phyloP scores from a whole-genome alignment of 2,329 filamentous ascomycete genomes.

The Cercospora berteroae region DNA sequence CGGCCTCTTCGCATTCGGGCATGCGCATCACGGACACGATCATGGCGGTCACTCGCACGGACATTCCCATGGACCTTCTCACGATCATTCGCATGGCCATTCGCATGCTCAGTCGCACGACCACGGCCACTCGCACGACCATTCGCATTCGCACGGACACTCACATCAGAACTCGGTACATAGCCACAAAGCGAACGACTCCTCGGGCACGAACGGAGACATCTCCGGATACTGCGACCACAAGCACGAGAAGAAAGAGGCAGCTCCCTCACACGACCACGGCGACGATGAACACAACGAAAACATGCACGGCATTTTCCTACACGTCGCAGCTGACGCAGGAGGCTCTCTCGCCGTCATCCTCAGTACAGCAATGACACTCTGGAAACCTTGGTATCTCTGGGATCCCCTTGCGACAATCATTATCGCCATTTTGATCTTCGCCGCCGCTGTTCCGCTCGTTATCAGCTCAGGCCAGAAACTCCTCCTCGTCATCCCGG shows the following conservation, averaged over 20 bases:
- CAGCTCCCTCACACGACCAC: conserved; percentile 20
- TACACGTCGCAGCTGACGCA: conserved; percentile 92
- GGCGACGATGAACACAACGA: conserved; percentile 66
- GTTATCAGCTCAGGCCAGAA: conserved; percentile 81
- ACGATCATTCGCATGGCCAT: conserved; percentile 37
- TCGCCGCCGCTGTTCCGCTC: conserved; percentile 84
- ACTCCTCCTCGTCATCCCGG: conserved; percentile 79
- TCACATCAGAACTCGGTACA: conserved; percentile 11
- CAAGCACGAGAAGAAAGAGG: conserved; percentile 13
- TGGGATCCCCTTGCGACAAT: conserved; percentile 95
- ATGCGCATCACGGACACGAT: conserved; percentile 50
- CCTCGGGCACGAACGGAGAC: conserved; percentile 16
- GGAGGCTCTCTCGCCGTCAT: conserved; percentile 94
- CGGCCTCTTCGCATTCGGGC: conserved; percentile 79
- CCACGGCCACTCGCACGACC: conserved; percentile 31
- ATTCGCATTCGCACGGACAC: conserved; percentile 49
- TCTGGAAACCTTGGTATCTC: conserved; percentile 84
- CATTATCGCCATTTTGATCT: conserved; percentile 88
- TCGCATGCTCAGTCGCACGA: conserved; percentile 31
- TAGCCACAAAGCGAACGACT: conserved; percentile 15
- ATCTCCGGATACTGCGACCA: conserved; percentile 19
- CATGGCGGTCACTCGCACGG: conserved; percentile 37
- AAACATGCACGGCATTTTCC: conserved; percentile 96
- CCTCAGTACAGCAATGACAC: conserved; percentile 81
- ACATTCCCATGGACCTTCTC: conserved; percentile 39